Percentiles rank a stretch among this genome's conserved stretches.
phyloP scores from a whole-genome alignment of 352 stramenopile species.

The Pythium rishiriense region DNA sequence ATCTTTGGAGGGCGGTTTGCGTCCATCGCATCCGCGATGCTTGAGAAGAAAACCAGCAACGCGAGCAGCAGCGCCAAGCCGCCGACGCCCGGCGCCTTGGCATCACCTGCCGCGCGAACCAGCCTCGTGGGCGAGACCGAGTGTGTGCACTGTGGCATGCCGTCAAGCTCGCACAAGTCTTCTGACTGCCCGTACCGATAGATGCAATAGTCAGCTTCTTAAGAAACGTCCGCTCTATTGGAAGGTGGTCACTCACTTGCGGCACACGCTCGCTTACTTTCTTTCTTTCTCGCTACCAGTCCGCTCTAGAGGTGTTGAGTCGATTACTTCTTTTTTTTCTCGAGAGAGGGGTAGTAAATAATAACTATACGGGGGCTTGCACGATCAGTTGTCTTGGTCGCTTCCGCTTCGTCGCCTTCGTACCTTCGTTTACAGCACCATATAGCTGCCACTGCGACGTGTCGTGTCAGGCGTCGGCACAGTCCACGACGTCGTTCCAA shows the following conservation, averaged over 20 bases:
- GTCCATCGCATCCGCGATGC: constrained; percentile 49
- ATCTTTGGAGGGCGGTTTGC: constrained; percentile 63
- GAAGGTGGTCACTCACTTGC: constrained; percentile 3
- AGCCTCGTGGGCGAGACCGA: constrained; percentile 35
- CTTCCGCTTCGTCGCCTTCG: background rate
- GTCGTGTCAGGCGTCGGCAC: constrained; percentile 59
- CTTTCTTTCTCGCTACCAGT: constrained; percentile 5
- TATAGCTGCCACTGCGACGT: constrained; percentile 54
- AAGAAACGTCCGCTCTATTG: constrained; percentile 12
- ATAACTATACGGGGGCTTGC: constrained; percentile 18
- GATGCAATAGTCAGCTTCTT: constrained; percentile 15
- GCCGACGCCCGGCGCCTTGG: constrained; percentile 10
- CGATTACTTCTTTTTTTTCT: background rate
- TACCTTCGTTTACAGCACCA: constrained; percentile 53
- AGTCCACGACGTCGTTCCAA: constrained; percentile 76
- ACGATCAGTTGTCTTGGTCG: background rate
- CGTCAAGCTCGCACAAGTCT: constrained; percentile 41
- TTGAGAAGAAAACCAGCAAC: constrained; percentile 47
- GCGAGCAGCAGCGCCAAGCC: background rate
- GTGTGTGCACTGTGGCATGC: constrained; percentile 50
- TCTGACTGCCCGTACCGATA: constrained; percentile 56
- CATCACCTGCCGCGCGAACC: constrained; percentile 30
- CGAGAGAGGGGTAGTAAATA: constrained; percentile 24
- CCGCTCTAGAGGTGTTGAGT: background rate
- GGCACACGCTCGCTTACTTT: constrained; percentile 4